Conservation (phyloP, 345 rosid species). For the Melaleuca quinquenervia region DNA sequence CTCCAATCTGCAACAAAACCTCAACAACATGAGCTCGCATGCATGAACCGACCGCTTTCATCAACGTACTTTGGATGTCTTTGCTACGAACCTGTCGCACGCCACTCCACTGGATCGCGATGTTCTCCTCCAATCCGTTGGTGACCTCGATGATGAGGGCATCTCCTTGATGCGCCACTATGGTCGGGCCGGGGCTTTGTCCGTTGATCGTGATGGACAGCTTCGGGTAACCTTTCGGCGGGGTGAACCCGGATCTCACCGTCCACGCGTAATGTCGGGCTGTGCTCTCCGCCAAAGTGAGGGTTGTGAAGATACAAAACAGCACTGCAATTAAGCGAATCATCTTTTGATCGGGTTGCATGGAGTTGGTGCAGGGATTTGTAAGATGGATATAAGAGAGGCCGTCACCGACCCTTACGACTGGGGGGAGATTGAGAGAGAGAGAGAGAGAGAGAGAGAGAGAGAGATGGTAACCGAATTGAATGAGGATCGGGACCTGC, state of each 20-base stretch:
- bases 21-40: too few relatives aligned
- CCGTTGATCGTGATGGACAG: slow-evolving; percentile 59
- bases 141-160: slow-evolving; percentile 53
- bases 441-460: too few relatives aligned
- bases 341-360: background rate
- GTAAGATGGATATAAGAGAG: too few relatives aligned
- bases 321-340: accelerated
- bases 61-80: background rate
- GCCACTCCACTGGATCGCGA: slow-evolving; percentile 80
- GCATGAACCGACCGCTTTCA: background rate
- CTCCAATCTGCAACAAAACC: slow-evolving; percentile 30
- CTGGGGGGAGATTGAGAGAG: too few relatives aligned
- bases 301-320: background rate
- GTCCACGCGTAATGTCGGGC: slow-evolving; percentile 42
- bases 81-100: slow-evolving; percentile 40
- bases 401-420: too few relatives aligned
- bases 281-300: background rate
- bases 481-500: too few relatives aligned
- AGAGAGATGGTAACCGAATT: too few relatives aligned
- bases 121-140: slow-evolving; percentile 46
- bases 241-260: slow-evolving; percentile 41
- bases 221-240: slow-evolving; percentile 41
- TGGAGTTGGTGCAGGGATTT: too few relatives aligned
- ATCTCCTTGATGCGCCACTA: slow-evolving; percentile 50
- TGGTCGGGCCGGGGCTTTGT: slow-evolving; percentile 52